Percentiles rank a stretch among this genome's conserved stretches.
Conservation (phyloP, 140 eudicot genomes). For the Stevia rebaudiana region DNA sequence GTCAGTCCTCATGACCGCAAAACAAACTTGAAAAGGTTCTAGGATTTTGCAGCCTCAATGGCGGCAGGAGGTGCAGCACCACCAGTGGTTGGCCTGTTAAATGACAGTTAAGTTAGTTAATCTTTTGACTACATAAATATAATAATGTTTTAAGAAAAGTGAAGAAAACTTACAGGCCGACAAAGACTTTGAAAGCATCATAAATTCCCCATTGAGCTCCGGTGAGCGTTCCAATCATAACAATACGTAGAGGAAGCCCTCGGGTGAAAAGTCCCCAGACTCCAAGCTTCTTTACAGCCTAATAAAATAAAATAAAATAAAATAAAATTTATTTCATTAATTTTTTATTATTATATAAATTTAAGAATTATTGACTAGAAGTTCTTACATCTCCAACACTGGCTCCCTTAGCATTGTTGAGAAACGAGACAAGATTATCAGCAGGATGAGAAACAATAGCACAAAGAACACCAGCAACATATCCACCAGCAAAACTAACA, state of each 20-base stretch:
- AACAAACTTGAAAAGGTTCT: constrained; percentile 10
- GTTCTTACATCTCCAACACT: constrained; percentile 69
- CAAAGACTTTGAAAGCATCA: constrained; percentile 82
- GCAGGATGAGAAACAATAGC: constrained; percentile 84
- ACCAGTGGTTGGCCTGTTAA: constrained; percentile 77
- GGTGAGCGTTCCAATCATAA: constrained; percentile 81
- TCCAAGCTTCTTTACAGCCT: constrained; percentile 81
- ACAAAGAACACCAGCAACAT: constrained; percentile 72
- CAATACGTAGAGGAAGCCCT: constrained; percentile 86
- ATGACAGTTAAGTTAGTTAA: constrained; percentile 12
- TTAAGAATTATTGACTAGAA: background rate
- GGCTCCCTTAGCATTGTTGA: constrained; percentile 86
- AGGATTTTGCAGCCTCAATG: constrained; percentile 44
- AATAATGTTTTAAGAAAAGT: background rate
- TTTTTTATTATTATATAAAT: background rate
- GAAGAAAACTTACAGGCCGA: constrained; percentile 58
- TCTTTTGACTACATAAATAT: background rate
- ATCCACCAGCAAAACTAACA: constrained; percentile 58
- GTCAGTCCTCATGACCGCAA: background rate
- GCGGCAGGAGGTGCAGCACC: constrained; percentile 72
- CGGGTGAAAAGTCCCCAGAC: constrained; percentile 69
- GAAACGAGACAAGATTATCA: constrained; percentile 77
- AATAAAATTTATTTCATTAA: background rate
- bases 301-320: background rate
- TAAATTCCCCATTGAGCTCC: constrained; percentile 86